Base-by-base conservation (phyloP, 2,329 filamentous ascomycete species). In the Calonectria hawksworthii region DNA sequence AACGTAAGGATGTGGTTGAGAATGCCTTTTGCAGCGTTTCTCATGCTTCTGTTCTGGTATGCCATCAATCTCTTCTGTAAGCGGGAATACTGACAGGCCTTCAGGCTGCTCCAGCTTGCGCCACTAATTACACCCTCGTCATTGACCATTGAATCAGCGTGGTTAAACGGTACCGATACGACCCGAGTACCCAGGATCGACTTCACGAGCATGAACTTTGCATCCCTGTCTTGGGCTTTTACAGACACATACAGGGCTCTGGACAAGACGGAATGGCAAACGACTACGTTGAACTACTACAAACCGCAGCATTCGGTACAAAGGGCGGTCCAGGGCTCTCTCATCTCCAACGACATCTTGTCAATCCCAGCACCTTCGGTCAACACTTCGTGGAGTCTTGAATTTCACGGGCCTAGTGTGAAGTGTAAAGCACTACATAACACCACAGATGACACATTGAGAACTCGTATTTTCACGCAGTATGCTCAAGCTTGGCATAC, bases 201-300 rank as follows among this genome's bases (percentile, higher is more conserved):
- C n/a, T 67, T 67, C n/a, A 67, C 64, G 2, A 67, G 64, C 47
- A 67, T 67, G 64, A 67, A 67, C 30, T 67, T 67, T 67, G 44
- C 44, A 23, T 18, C 64, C 6, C n/a, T 67, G 10, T 23, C 18
- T 14, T 67, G 44, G 64, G 23, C 30, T 3, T 67, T 50, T 18
- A 16, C 64, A 4, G 64, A 67, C 32, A 23, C 32, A 9, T 67
- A 36, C 23, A 34, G 64, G 26, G 64, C 44, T 9, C 7, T 34
- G 47, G 41, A 51, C 26, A 52, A 32, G 13, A 36, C 41, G 1
- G 64, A 67, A 36, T 67, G 64, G 64, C 64, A 67, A 23, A 23
- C 44, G n/a, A 67, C 64, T 21, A 14, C 32, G 11, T 10, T 67
- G 2, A 38, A 21, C 4, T 67, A 67, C n/a, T 50, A 14, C 1